Evolutionary conservation across 1,139 yeast genomes (phyloP).

Genomic region (Saccharomyces hybrid): DNA sequence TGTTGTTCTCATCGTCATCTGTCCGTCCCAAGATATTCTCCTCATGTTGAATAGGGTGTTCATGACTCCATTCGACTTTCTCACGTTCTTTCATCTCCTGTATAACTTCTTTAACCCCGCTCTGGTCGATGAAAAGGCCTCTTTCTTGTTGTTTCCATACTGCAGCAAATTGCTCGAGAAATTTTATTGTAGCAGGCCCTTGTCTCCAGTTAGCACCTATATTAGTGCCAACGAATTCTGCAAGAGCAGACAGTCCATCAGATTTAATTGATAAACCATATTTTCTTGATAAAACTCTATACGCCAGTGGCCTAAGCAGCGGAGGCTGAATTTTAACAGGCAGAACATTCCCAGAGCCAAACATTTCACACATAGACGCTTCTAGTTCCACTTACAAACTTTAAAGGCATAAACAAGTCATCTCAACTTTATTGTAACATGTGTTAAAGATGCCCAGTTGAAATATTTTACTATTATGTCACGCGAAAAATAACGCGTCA

Average conservation of each 20-base stretch:
- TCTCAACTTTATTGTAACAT: background rate
- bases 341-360: constrained; percentile 34
- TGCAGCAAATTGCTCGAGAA: constrained; percentile 71
- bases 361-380: constrained; percentile 8
- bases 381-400: background rate
- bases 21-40: constrained; percentile 17
- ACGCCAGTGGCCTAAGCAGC: constrained; percentile 83
- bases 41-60: constrained; percentile 5
- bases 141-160: constrained; percentile 85
- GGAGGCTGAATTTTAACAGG: constrained; percentile 75
- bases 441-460: background rate
- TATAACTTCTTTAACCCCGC: constrained; percentile 55
- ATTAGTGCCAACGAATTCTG: constrained; percentile 61
- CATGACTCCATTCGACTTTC: constrained; percentile 9
- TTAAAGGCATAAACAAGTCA: background rate
- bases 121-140: constrained; percentile 77
- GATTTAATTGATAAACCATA: constrained; percentile 87
- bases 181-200: constrained; percentile 53
- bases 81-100: constrained; percentile 41
- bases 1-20: constrained; percentile 33
- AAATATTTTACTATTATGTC: background rate
- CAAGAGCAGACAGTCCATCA: constrained; percentile 65
- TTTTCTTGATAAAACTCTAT: constrained; percentile 80
- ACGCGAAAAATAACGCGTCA: background rate
- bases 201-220: constrained; percentile 83